These are phyloP conservation scores for Metschnikowia matae DNA, from an alignment of 805 yeast species.

Conservation along the genomic window DNA sequence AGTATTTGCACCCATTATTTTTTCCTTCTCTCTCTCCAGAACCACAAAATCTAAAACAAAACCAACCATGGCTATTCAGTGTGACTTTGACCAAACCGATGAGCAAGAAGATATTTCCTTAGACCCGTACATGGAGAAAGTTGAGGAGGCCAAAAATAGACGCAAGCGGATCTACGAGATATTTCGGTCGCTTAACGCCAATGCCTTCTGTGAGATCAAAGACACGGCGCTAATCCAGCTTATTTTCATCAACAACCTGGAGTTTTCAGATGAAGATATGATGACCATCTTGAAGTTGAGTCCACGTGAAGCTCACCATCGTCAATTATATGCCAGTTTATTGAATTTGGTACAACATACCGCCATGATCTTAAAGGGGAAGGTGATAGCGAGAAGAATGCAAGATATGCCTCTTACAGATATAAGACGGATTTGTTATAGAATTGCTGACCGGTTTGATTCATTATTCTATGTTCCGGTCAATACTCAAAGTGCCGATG, in stretches of 20 bases:
- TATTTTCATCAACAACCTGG: conserved; percentile 5
- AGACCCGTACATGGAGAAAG: conserved; percentile 12
- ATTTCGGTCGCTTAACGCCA: conserved; percentile 3
- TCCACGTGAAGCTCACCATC: conserved; percentile 3
- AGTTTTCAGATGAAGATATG: conserved; percentile 11
- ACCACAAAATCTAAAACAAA: not conserved
- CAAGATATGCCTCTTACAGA: conserved; percentile 25
- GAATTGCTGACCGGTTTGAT: conserved; percentile 22
- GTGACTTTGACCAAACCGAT: conserved; percentile 8
- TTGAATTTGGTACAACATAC: conserved; percentile 8
- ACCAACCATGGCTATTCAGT: conserved; percentile 9
- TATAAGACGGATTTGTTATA: conserved; percentile 21
- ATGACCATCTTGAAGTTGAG: conserved; percentile 11
- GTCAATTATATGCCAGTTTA: conserved; percentile 9
- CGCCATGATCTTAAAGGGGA: conserved; percentile 6
- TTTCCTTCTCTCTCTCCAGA: too few species aligned
- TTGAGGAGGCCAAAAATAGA: conserved; percentile 8
- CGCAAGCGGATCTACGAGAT: conserved; percentile 7
- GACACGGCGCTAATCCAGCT: conserved; percentile 15
- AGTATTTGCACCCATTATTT: not conserved
- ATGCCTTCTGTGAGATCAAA: conserved; percentile 8
- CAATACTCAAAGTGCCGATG: conserved; percentile 1
- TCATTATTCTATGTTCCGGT: conserved; percentile 25
- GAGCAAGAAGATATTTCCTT: not conserved
- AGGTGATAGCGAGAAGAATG: conserved; percentile 8